Conservation (phyloP, 257 asterid species). For the Capsicum pubescens region DNA sequence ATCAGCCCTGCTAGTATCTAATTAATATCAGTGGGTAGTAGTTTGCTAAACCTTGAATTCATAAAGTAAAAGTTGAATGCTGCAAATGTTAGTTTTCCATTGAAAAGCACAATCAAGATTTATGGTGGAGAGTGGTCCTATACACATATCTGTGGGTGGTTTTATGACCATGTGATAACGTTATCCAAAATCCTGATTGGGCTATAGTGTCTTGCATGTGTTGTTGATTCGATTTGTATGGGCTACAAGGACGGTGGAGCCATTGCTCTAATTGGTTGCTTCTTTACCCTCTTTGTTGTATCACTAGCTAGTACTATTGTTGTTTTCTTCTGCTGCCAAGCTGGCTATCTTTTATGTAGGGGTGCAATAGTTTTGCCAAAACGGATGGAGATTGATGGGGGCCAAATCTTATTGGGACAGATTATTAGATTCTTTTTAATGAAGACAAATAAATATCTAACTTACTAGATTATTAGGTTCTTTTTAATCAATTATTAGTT, state of each 20-base stretch:
- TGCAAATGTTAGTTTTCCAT: neutral
- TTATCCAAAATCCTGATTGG: slow-evolving; percentile 26
- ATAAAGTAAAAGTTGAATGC: neutral
- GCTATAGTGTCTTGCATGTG: slow-evolving; percentile 8
- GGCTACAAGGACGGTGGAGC: neutral
- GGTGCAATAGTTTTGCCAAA: neutral
- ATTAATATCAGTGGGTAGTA: slow-evolving; percentile 4
- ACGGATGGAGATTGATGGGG: neutral
- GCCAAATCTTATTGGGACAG: neutral
- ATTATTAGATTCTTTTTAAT: neutral
- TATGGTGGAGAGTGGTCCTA: slow-evolving; percentile 31
- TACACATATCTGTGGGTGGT: slow-evolving; percentile 37
- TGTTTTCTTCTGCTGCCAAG: neutral
- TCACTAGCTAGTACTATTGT: too few relatives aligned
- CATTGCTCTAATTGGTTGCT: neutral
- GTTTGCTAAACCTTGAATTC: neutral
- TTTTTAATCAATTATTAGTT: too few relatives aligned
- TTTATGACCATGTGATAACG: neutral
- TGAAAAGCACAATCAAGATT: slow-evolving; percentile 27
- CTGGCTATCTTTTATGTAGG: neutral
- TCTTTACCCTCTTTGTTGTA: neutral
- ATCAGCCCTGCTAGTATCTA: slow-evolving; percentile 34
- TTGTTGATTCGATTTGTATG: neutral
- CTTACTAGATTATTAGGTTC: too few relatives aligned
- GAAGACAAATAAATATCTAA: too few relatives aligned